phyloP scores from a whole-genome alignment of 164 flowering plant species.

The Stephania japonica region DNA sequence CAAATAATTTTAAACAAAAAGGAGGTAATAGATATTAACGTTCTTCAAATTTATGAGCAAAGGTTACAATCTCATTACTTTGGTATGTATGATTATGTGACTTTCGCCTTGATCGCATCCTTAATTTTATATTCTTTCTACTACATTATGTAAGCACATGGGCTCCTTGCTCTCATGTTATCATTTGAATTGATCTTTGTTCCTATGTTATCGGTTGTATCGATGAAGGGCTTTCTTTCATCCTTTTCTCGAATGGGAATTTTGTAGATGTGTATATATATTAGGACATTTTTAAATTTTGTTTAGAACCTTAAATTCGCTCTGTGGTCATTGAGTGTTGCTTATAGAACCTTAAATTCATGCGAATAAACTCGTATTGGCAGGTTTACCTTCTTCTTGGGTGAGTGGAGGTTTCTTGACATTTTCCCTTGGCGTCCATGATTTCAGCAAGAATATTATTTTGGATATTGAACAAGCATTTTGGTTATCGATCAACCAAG shows the following conservation, averaged over 20 bases:
- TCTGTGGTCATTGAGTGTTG: no score
- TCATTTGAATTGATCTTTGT: not conserved
- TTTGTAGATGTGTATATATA: not conserved
- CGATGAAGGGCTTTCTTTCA: not conserved
- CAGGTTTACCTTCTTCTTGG: conserved; percentile 81
- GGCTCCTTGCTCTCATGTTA: no score
- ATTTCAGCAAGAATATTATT: conserved; percentile 62
- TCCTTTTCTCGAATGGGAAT: not conserved
- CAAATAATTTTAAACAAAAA: no score
- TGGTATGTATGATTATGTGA: no score
- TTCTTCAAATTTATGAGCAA: no score
- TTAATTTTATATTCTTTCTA: no score
- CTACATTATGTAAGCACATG: no score
- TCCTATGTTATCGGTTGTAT: not conserved
- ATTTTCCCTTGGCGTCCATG: conserved; percentile 55
- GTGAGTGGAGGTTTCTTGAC: conserved; percentile 92
- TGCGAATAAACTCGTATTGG: conserved; percentile 15
- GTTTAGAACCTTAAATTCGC: no score
- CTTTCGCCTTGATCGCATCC: no score
- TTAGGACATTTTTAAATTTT: not conserved
- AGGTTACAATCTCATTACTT: no score
- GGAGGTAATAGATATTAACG: no score
- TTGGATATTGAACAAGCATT: conserved; percentile 33
- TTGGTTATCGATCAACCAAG: no score
- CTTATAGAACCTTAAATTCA: conserved; percentile 1